Evolutionary conservation across 306 rosid species (phyloP), one percentile per base, ranked within the genome.

Genomic region (Crataegus laevigata): DNA sequence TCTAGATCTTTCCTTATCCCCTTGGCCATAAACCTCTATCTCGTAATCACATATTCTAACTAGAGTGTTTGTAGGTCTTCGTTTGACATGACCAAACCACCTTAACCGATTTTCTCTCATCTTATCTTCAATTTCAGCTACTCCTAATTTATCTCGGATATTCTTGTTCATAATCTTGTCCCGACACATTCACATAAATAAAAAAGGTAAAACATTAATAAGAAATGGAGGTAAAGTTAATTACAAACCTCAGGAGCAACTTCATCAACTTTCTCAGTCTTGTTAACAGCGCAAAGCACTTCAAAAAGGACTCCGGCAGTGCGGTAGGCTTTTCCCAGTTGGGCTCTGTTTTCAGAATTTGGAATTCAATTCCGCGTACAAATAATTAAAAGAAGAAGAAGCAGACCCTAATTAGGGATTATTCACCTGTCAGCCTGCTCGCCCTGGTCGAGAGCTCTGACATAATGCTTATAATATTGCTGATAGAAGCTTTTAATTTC

Each of bases 211-310:
- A 32, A 5, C 10, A 19, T n/a, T 73, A 26, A 25, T 12, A 19
- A 60, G 21, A 54, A 45, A 32, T 22, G 58, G 80, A 61, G 19
- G 38, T 52, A 74, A 72, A 55, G 60, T 55, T 19, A 55, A 21
- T 21, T 19, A 82, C 91, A 77, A 58, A 91, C 98, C 97, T 94
- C 98, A 12, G 98, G 98, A 78, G 98, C 96, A 66, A 94, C 98
- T 86, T 94, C 98, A 81, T 94, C 98, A 50, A 90, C 97, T 82
- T 94, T 91, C 88, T 91, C 98, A 21, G 94, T 87, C 89, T 94
- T 91, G 80, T 94, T 94, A 73, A 94, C 98, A 1, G 94, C 98
- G 63, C 98, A 94, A 62, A 91, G 97, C 79, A 94, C 98, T 88
- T 94, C 98, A 72, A 94, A 94, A 72, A 91, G 98, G 75, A 91